phyloP scores from a whole-genome alignment of 2,329 filamentous ascomycete species.

The Aspergillus candidus region DNA sequence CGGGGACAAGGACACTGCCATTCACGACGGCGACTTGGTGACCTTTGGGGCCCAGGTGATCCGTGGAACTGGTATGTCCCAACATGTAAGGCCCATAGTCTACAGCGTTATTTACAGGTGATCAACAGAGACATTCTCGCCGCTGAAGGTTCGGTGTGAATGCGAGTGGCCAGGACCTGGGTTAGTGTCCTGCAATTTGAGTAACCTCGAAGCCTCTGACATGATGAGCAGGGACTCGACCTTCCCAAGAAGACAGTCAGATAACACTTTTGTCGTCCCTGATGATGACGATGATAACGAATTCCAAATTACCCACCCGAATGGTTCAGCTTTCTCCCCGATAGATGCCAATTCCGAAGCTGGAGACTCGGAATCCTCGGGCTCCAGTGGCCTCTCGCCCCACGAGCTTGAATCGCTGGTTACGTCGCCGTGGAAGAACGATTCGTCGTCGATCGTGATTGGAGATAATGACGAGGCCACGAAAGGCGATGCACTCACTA shows the following conservation, averaged over 20 bases:
- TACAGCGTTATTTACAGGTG: too few relatives aligned
- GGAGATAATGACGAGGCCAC: too few relatives aligned
- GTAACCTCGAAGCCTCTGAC: too few relatives aligned
- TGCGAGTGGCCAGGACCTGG: conserved; percentile 24
- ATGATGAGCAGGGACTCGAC: not conserved
- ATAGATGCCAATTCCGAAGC: conserved; percentile 7
- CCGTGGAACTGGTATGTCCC: conserved; percentile 38
- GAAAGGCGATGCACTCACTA: too few relatives aligned
- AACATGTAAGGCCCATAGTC: not conserved
- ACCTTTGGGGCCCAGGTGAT: conserved; percentile 47
- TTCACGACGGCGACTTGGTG: conserved; percentile 34
- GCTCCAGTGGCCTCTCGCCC: conserved; percentile 15
- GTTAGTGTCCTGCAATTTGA: conserved; percentile 9
- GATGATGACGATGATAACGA: conserved; percentile 33
- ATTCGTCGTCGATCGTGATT: not conserved
- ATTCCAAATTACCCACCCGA: conserved; percentile 5
- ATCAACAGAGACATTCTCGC: conserved; percentile 25
- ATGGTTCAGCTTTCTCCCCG: conserved; percentile 1
- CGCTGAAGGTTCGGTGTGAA: conserved; percentile 27
- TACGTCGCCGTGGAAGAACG: conserved; percentile 18
- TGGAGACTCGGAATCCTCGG: conserved; percentile 10
- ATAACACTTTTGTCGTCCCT: conserved; percentile 38
- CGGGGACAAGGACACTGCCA: conserved; percentile 30
- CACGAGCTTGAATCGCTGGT: conserved; percentile 18
- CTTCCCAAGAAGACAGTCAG: conserved; percentile 9